Conservation (phyloP, 768 basidiomycete species). For the Chlorophyllum brunneum region DNA sequence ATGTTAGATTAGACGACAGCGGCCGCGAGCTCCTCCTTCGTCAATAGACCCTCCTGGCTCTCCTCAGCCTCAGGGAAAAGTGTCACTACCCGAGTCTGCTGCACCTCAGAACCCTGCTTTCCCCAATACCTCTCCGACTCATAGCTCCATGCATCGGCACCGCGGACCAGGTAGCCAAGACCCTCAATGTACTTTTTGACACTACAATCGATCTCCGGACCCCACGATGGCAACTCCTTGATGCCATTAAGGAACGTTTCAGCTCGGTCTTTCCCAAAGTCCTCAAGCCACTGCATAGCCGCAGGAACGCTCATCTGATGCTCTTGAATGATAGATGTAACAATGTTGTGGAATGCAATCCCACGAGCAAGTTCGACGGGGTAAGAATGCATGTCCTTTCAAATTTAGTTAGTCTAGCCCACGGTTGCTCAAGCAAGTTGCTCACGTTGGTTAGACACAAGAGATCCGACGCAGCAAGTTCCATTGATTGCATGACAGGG, state of each 20-base stretch:
- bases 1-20: too few species aligned
- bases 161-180: slow-evolving; percentile 12
- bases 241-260: slow-evolving; percentile 9
- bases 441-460: slow-evolving; percentile 18
- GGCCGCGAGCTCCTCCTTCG: not conserved
- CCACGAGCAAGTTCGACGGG: slow-evolving; percentile 17
- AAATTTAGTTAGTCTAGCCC: not conserved
- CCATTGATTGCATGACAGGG: slow-evolving; percentile 15
- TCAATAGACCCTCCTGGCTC: slow-evolving; percentile 5
- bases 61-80: slow-evolving; percentile 15
- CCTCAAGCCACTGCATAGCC: slow-evolving; percentile 17
- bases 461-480: slow-evolving; percentile 15
- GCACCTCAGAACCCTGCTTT: slow-evolving; percentile 17
- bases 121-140: slow-evolving; percentile 15
- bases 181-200: slow-evolving; percentile 15
- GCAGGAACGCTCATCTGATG: slow-evolving; percentile 14
- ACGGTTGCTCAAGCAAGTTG: not conserved
- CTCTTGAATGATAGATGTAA: slow-evolving; percentile 19
- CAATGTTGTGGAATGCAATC: slow-evolving; percentile 19
- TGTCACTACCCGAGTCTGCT: slow-evolving; percentile 18
- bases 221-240: slow-evolving; percentile 15
- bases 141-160: slow-evolving; percentile 14
- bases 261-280: slow-evolving; percentile 6
- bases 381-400: slow-evolving; percentile 22
- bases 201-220: slow-evolving; percentile 13